These are phyloP conservation scores for Thielaviopsis populi DNA, from an alignment of 2,329 filamentous ascomycete genomes.

Conservation along the genomic window DNA sequence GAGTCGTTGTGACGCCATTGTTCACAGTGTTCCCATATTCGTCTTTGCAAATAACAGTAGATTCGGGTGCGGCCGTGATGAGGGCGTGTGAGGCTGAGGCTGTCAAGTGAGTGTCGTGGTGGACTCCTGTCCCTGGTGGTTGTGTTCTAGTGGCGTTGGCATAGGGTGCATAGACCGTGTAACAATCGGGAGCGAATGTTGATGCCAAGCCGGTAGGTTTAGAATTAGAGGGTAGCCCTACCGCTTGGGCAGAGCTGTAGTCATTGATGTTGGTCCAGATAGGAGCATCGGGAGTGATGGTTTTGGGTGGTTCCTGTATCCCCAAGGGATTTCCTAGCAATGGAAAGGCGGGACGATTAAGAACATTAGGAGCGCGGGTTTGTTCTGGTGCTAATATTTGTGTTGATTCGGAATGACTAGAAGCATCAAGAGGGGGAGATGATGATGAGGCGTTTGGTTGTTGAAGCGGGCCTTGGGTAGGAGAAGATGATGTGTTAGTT, in stretches of 20 bases:
- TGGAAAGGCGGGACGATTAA: not conserved
- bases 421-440: not conserved
- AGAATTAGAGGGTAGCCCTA: not conserved
- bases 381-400: not conserved
- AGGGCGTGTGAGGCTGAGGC: constrained; percentile 8
- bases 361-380: not conserved
- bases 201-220: not conserved
- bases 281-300: constrained; percentile 3
- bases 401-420: not conserved
- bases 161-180: constrained; percentile 13
- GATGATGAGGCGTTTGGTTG: not conserved
- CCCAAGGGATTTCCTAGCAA: not conserved
- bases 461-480: not conserved
- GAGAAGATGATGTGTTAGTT: not conserved
- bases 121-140: not conserved
- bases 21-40: not conserved
- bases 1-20: constrained; percentile 1
- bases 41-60: constrained; percentile 10
- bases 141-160: constrained; percentile 8
- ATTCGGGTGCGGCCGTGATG: constrained; percentile 5
- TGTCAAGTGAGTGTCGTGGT: not conserved
- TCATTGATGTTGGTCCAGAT: constrained; percentile 8
- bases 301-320: not conserved
- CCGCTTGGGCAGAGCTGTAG: not conserved
- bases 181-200: constrained; percentile 5